Evolutionary conservation across 2,329 filamentous ascomycete species (phyloP).

Genomic region (Lasiodiplodia sp.): DNA sequence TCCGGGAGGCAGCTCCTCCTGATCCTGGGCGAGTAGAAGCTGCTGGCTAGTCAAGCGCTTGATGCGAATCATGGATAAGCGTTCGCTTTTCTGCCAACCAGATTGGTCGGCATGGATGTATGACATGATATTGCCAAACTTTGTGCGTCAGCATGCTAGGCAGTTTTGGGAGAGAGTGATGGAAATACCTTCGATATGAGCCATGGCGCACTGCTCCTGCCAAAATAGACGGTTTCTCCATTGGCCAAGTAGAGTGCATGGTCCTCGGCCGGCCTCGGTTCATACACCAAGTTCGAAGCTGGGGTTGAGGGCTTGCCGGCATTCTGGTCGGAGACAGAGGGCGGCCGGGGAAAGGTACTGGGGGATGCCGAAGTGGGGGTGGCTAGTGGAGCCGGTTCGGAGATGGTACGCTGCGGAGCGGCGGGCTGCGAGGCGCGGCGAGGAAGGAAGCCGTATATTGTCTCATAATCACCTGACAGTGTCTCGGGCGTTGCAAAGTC

Average conservation of each 20-base stretch:
- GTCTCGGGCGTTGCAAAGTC: constrained; percentile 2
- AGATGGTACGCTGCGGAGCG: neutral
- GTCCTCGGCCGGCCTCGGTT: neutral
- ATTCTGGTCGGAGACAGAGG: neutral
- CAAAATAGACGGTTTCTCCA: constrained; percentile 21
- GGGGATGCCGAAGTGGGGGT: constrained; percentile 5
- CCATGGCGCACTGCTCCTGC: constrained; percentile 21
- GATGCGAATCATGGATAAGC: constrained; percentile 5
- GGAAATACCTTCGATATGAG: constrained; percentile 2
- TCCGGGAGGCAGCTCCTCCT: neutral
- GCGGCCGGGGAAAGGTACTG: neutral
- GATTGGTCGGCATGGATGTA: constrained; percentile 5
- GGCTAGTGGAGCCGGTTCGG: constrained; percentile 6
- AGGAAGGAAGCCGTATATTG: neutral
- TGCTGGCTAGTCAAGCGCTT: constrained; percentile 11
- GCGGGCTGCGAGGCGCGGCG: neutral
- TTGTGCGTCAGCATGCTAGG: neutral
- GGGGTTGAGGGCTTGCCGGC: neutral
- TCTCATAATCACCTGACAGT: neutral
- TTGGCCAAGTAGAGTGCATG: constrained; percentile 4
- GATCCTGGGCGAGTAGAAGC: neutral
- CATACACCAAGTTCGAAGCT: neutral
- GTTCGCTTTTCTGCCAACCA: neutral
- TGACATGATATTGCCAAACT: constrained; percentile 20
- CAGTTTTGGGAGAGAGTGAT: too few species aligned